Base-by-base conservation (phyloP, 2,329 filamentous ascomycete genomes). In the Madurella mycetomatis region DNA sequence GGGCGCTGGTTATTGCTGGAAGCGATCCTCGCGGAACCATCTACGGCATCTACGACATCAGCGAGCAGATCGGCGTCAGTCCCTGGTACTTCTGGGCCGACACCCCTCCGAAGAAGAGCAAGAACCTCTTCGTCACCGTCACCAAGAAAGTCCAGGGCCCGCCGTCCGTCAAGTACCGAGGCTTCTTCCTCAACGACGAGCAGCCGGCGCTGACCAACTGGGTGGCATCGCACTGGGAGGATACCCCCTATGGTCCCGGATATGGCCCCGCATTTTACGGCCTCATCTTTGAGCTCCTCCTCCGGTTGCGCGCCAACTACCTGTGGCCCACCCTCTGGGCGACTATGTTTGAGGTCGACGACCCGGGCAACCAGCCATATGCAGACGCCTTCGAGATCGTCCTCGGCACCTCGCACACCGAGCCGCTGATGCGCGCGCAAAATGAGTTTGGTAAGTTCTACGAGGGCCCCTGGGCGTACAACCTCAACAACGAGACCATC, bases 311-410 rank as follows among this genome's bases (percentile, higher is more conserved):
- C 39, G 86, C 86, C 15, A 90, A 90, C 67, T 90, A 89, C 63
- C 73, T 90, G 47, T 90, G 87, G 87, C 87, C 87, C 66, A 59
- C 69, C 8, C 54, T 70, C 34, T 90, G 86, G 87, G 80, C 78
- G 5, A 80, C 78, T 59, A 88, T 88, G 77, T 87, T 90, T 64
- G 82, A 84, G 64, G 79, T 88, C 1, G 87, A 90, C 57, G 87
- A 90, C 64, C 74, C 80, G 2, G 74, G 77, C 31, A 90, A 84
- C 61, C 84, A 88, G 64, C 81, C 83, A 0, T 76, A 88, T 5
- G 84, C 86, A 0, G 84, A 90, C 62, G 85, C 85, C n/a, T 90
- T 83, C 65, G 86, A 84, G 41, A 81, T 90, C 53, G 85, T 90
- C 1, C 81, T 90, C 66, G 85, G 85, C 2, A 86, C 83, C 8